A percentile compares a stretch with the other conserved stretches of the same genome.
Conservation (phyloP, 768 basidiomycete species). For the Podaxis sp. region DNA sequence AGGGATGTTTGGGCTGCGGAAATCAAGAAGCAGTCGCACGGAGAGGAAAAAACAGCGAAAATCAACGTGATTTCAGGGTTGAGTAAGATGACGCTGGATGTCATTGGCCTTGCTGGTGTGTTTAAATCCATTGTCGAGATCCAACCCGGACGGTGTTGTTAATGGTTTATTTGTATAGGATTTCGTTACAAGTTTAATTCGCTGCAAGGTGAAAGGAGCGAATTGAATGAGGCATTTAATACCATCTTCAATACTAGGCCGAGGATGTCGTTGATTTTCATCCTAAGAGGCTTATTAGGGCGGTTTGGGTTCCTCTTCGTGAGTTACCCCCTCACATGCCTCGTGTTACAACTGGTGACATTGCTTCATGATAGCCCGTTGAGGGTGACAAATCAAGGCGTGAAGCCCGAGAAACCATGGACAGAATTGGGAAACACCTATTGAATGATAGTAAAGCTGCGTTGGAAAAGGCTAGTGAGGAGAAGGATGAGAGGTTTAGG, state of each 20-base stretch:
- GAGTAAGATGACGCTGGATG: slow-evolving; percentile 64
- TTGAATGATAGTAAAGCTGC: slow-evolving; percentile 44
- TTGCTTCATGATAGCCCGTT: slow-evolving; percentile 22
- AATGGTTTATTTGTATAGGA: slow-evolving; percentile 14
- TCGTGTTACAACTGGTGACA: not conserved
- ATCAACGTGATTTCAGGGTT: slow-evolving; percentile 65
- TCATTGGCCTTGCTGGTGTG: slow-evolving; percentile 55
- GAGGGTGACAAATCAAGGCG: slow-evolving; percentile 23
- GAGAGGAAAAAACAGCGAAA: slow-evolving; percentile 20
- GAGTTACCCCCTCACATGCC: not conserved
- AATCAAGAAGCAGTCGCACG: slow-evolving; percentile 9
- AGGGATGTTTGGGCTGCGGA: slow-evolving; percentile 42
- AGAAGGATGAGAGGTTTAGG: slow-evolving; percentile 23
- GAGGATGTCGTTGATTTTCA: slow-evolving; percentile 25
- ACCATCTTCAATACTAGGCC: slow-evolving; percentile 43
- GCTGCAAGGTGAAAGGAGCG: slow-evolving; percentile 32
- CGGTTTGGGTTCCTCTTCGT: not conserved
- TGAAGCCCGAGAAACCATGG: slow-evolving; percentile 36
- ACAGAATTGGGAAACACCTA: slow-evolving; percentile 45
- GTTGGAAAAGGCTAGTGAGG: slow-evolving; percentile 22
- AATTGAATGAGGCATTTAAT: slow-evolving; percentile 50
- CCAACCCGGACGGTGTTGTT: not conserved
- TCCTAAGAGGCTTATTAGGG: slow-evolving; percentile 34
- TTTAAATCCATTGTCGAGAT: not conserved
- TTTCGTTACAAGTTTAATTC: slow-evolving; percentile 33